phyloP scores from a whole-genome alignment of 2,329 filamentous ascomycete species.

The Trichoderma lentiforme region DNA sequence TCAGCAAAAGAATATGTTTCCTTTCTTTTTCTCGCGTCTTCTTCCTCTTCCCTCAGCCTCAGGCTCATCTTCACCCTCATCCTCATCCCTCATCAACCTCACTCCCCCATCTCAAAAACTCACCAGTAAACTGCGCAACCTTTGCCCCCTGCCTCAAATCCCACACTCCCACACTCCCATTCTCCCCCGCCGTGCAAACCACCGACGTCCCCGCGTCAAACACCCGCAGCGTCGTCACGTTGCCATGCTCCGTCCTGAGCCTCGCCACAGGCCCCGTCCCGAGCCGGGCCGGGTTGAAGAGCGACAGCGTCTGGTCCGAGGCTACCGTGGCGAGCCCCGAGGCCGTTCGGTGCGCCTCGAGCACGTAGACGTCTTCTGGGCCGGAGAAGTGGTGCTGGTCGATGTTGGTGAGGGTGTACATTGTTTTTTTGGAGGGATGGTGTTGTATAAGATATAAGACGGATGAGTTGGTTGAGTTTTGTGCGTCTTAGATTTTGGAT shows the following conservation, averaged over 20 bases:
- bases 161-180: conserved; percentile 65
- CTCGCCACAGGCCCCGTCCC: conserved; percentile 47
- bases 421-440: conserved; percentile 9
- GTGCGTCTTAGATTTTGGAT: background rate
- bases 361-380: conserved; percentile 50
- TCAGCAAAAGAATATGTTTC: background rate
- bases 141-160: conserved; percentile 53
- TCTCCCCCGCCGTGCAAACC: conserved; percentile 67
- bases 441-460: conserved; percentile 3
- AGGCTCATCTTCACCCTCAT: background rate
- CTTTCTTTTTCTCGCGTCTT: background rate
- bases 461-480: background rate
- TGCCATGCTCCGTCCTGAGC: conserved; percentile 54
- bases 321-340: conserved; percentile 59
- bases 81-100: background rate
- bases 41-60: background rate
- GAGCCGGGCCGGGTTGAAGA: conserved; percentile 60
- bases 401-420: conserved; percentile 35
- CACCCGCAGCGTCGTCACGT: conserved; percentile 60
- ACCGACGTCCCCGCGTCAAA: conserved; percentile 51
- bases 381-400: conserved; percentile 31
- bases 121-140: conserved; percentile 46
- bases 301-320: conserved; percentile 66
- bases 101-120: conserved; percentile 24
- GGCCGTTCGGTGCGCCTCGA: conserved; percentile 52